Evolutionary conservation across 2,329 filamentous ascomycete genomes (phyloP), one percentile per base, ranked within the genome.

Genomic region (Diaporthe vexans): DNA sequence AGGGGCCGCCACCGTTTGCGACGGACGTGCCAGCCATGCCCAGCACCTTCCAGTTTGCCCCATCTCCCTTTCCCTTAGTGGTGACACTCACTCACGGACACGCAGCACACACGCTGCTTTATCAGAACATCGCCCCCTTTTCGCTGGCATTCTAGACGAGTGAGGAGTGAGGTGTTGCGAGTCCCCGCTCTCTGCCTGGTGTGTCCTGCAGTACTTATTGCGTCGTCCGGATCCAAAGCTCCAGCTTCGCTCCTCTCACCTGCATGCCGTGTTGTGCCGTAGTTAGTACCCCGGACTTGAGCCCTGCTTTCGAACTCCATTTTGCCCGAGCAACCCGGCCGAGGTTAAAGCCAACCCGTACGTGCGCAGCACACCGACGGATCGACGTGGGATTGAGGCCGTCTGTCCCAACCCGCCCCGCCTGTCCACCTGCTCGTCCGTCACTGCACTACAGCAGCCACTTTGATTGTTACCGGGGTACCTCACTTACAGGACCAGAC

Each of bases 101-200:
- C 13, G 17, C 17, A 43, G 40, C 17, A 33, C 24, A 33, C 24
- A 24, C 19, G 9, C 19, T 59, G 73, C 56, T 52, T 69, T 51
- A 59, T 61, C 70, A 61, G 26, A 69, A 46, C 48, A 48, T 73
- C 51, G 69, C 59, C 69, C 24, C 72, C 21, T 17, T 40, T 73
- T 73, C 65, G 65, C 56, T 51, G 57, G 63, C 63, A 54, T 68
- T 69, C 54, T 57, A 74, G 63, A 54, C 63, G 19, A 21, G 63
- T 26, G 63, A 68, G 48, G 19, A 21, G 63, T 26, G 63, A 68
- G 48, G 63, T 68, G 63, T 67, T 65, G 68, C 73, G 68, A 72
- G 59, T 65, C 52, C 51, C 51, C 69, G 37, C 40, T 35, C 59
- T 29, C 73, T 74, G 67, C 73, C 68, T 74, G 46, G 21, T 63